Conservation (phyloP, 495 filamentous ascomycete species). For the Ascobolus immersus region DNA sequence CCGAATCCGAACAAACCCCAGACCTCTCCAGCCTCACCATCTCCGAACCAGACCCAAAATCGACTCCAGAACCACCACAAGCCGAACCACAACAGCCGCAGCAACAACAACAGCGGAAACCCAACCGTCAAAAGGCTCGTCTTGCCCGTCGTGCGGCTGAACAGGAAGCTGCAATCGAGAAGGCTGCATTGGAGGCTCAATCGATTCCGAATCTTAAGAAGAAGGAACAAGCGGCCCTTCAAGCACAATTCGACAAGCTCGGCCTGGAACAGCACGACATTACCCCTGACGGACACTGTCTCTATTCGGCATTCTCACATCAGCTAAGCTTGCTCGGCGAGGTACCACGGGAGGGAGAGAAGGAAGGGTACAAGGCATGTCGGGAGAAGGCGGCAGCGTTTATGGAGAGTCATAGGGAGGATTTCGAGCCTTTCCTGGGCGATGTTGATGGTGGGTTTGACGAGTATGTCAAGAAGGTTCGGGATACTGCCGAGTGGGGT, state of each 20-base stretch:
- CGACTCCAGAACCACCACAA: slow-evolving; percentile 2
- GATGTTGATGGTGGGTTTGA: slow-evolving; percentile 20
- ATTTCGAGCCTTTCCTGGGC: slow-evolving; percentile 51
- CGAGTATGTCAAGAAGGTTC: slow-evolving; percentile 47
- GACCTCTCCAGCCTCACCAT: not conserved
- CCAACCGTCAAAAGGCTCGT: slow-evolving; percentile 73
- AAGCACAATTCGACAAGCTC: slow-evolving; percentile 31
- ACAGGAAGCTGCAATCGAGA: slow-evolving; percentile 35
- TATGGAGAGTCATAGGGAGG: slow-evolving; percentile 26
- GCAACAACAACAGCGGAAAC: slow-evolving; percentile 30
- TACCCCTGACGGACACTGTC: slow-evolving; percentile 73
- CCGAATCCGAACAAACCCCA: not conserved
- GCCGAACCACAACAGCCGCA: slow-evolving; percentile 8
- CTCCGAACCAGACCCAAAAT: slow-evolving; percentile 5
- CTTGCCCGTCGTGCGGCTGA: slow-evolving; percentile 73
- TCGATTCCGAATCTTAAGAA: slow-evolving; percentile 47
- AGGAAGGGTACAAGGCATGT: slow-evolving; percentile 25
- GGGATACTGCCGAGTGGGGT: slow-evolving; percentile 87
- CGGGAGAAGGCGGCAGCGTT: slow-evolving; percentile 31
- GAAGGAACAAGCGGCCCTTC: slow-evolving; percentile 45
- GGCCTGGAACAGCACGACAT: slow-evolving; percentile 53
- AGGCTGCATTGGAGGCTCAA: slow-evolving; percentile 50
- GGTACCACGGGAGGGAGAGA: slow-evolving; percentile 18
- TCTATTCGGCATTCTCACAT: slow-evolving; percentile 82
- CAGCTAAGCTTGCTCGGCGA: slow-evolving; percentile 30